Conservation (phyloP, 2,329 filamentous ascomycete genomes). For the Colletotrichum eleusines region DNA sequence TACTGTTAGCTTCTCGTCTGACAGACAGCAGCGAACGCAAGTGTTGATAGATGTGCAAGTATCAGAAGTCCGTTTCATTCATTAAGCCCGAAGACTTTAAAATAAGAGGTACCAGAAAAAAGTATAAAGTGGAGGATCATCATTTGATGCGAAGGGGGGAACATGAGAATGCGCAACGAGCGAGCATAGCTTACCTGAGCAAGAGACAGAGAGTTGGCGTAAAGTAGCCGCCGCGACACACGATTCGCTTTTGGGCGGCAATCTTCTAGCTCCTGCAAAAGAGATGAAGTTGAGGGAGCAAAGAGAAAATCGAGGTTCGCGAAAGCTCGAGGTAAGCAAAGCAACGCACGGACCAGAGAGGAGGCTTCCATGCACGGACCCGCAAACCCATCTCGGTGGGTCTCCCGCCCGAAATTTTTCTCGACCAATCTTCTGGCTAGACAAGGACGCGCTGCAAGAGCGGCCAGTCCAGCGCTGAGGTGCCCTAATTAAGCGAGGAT, state of each 20-base stretch:
- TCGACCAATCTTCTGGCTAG: conserved; percentile 1
- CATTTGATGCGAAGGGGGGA: conserved; percentile 59
- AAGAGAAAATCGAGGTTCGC: conserved; percentile 35
- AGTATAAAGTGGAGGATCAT: conserved; percentile 77
- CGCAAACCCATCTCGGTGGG: neutral
- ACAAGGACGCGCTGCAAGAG: neutral
- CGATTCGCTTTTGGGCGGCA: neutral
- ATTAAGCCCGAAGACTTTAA: conserved; percentile 78
- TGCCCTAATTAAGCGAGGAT: conserved; percentile 62
- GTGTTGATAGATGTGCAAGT: conserved; percentile 7
- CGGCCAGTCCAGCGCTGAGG: neutral
- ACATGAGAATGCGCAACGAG: conserved; percentile 27
- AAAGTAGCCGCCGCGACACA: neutral
- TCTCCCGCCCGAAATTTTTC: conserved; percentile 33
- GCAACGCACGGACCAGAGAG: conserved; percentile 22
- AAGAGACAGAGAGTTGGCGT: too few species aligned
- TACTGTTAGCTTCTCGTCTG: conserved; percentile 21
- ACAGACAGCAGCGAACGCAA: neutral
- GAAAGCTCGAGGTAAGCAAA: conserved; percentile 39
- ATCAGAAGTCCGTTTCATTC: conserved; percentile 92
- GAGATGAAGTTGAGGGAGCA: conserved; percentile 16
- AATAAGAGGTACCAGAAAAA: conserved; percentile 99
- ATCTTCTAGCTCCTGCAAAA: conserved; percentile 13
- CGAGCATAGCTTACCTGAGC: conserved; percentile 51
- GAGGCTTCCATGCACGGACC: neutral